These are phyloP conservation scores for Neoscytalidium dimidiatum DNA, from an alignment of 2,329 filamentous ascomycete species.

Conservation along the genomic window DNA sequence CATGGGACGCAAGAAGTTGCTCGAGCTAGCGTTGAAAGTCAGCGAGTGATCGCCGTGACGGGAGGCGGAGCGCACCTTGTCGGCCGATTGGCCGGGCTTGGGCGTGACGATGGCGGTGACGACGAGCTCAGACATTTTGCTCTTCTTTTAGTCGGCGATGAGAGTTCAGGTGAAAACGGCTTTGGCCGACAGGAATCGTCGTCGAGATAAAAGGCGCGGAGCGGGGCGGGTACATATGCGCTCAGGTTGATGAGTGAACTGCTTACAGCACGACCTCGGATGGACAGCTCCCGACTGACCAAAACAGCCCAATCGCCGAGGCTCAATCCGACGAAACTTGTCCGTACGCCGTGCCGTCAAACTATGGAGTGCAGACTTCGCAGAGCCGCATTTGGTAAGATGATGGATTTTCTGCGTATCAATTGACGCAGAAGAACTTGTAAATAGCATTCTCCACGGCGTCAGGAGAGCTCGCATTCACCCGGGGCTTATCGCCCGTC, in stretches of 20 bases:
- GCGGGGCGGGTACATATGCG: background rate
- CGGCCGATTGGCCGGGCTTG: constrained; percentile 32
- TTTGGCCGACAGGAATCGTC: background rate
- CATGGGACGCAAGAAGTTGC: constrained; percentile 30
- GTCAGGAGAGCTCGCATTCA: no score
- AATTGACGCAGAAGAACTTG: background rate
- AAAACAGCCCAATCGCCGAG: background rate
- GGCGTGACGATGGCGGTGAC: constrained; percentile 34
- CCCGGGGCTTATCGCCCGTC: background rate
- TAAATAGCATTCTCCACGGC: no score
- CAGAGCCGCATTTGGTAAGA: background rate
- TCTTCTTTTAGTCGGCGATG: constrained; percentile 22
- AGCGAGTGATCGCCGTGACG: background rate
- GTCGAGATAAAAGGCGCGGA: background rate
- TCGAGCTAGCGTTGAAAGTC: constrained; percentile 29
- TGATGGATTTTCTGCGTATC: background rate
- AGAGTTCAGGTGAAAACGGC: background rate
- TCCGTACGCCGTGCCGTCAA: no score
- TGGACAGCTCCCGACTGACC: background rate
- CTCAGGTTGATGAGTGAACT: background rate
- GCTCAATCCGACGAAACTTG: background rate
- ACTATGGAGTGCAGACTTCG: no score
- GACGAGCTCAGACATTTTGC: constrained; percentile 26
- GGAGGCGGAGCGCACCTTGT: constrained; percentile 27
- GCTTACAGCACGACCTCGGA: background rate